Conservation (phyloP, 2,329 filamentous ascomycete genomes). For the Sporothrix mexicana region DNA sequence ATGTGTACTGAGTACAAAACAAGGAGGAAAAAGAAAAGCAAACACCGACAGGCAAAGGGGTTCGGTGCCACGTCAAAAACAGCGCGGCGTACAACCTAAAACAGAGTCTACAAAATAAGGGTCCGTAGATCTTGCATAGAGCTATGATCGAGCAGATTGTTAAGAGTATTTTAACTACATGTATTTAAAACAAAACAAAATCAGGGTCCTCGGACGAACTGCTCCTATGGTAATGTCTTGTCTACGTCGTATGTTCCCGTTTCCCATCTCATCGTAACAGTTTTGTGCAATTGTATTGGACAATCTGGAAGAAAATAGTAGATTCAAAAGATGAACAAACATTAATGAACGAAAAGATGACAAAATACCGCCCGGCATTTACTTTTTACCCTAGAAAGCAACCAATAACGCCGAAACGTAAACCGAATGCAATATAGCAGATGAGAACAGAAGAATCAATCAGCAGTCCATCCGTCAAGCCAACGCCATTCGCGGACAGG, state of each 20-base stretch:
- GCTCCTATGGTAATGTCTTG: not conserved
- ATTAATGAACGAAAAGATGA: too few species aligned
- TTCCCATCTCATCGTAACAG: not conserved
- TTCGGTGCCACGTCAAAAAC: not conserved
- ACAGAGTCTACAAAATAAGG: not conserved
- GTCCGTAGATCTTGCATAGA: not conserved
- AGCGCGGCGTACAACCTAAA: not conserved
- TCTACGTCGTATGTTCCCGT: not conserved
- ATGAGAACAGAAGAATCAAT: not conserved
- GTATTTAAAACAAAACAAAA: too few species aligned
- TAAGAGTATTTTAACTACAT: too few species aligned
- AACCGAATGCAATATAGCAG: not conserved
- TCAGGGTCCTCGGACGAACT: slow-evolving; percentile 3
- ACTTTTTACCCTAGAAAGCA: too few species aligned
- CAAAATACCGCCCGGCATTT: too few species aligned
- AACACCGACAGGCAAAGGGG: not conserved
- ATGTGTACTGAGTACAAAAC: slow-evolving; percentile 9
- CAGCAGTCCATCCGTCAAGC: not conserved
- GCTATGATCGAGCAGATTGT: not conserved
- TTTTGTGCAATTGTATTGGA: not conserved
- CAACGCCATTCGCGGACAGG: not conserved
- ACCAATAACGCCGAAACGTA: not conserved
- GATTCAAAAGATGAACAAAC: too few species aligned
- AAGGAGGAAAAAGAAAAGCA: not conserved
- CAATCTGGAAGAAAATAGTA: slow-evolving; percentile 2